Evolutionary conservation across 1,284 basidiomycete species (phyloP), one percentile per base, ranked within the genome.

Genomic region (Ustilago shanxiensis): DNA sequence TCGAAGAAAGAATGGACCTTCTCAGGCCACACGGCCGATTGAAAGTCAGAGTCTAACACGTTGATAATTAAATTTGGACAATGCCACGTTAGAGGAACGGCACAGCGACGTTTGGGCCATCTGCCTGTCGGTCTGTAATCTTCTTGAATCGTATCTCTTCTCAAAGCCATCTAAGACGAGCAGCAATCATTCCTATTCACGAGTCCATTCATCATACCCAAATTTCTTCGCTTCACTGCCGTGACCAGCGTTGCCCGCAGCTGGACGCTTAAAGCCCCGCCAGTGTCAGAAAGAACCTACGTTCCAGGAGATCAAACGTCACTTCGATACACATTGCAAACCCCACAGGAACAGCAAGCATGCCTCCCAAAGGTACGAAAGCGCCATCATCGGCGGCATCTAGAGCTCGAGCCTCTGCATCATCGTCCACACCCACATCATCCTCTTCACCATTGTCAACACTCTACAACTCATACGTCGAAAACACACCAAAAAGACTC

Each of bases 401-500:
- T 31, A 60, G 41, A 44, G 39, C 65, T 41, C 71, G 66, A 51
- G 44, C 41, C 33, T 68, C 71, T 20, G 31, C 53, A 16, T 11
- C 58, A 47, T 26, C 66, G 41, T 65, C 71, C 29, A 18, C 50
- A 24, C 28, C 68, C 5, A 39, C 71, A 18, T 64, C 61, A 20
- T 55, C 64, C 20, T 56, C 71, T 1, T 57, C 58, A 20, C 73
- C 73, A 8, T 8, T 76, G 22, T 61, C 73, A 29, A 72, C 74
- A 56, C 89, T 95, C 49, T 91, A 91, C 89, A 90, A 89, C 82
- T 92, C 94, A 37, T 97, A 98, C 88, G 87, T 88, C 81, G 89
- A 90, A 26, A 89, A 90, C 65, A 96, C 95, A 0, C 89, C 95
- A 6, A 88, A 92, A 73, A 90, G 93, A 29, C 91, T 98, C 81